Evolutionary conservation across 2,329 filamentous ascomycete genomes (phyloP).

Genomic region (Fusarium sp.): DNA sequence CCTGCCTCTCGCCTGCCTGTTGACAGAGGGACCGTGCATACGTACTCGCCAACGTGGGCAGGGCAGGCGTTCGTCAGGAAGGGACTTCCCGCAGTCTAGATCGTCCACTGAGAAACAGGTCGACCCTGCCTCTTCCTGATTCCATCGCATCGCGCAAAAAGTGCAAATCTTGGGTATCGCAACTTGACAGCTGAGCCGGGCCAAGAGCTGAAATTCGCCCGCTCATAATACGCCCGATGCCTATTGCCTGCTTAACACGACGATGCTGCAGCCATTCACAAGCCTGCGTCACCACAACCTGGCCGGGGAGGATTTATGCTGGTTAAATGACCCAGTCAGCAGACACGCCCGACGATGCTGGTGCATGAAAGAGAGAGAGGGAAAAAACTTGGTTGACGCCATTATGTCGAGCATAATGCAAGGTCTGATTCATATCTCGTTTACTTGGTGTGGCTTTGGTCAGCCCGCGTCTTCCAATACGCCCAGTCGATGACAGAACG

Average conservation of each 20-base stretch:
- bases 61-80: not conserved
- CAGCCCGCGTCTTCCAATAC: slow-evolving; percentile 18
- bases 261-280: not conserved
- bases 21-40: not conserved
- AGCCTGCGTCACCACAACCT: slow-evolving; percentile 1
- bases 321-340: slow-evolving; percentile 24
- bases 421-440: slow-evolving; percentile 11
- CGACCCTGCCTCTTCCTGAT: not conserved
- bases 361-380: not conserved
- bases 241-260: not conserved
- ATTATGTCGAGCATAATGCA: not conserved
- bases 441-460: slow-evolving; percentile 22
- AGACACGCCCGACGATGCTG: not conserved
- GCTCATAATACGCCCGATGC: not conserved
- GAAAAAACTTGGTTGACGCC: not conserved
- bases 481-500: slow-evolving; percentile 3
- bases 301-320: not conserved
- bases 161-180: not conserved
- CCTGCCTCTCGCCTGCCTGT: not conserved
- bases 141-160: not conserved
- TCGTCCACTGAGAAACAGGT: not conserved
- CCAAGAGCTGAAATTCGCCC: not conserved
- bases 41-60: not conserved
- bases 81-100: not conserved
- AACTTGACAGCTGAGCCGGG: not conserved